Base-by-base conservation (phyloP, 306 rosid genomes). In the Cercis canadensis region DNA sequence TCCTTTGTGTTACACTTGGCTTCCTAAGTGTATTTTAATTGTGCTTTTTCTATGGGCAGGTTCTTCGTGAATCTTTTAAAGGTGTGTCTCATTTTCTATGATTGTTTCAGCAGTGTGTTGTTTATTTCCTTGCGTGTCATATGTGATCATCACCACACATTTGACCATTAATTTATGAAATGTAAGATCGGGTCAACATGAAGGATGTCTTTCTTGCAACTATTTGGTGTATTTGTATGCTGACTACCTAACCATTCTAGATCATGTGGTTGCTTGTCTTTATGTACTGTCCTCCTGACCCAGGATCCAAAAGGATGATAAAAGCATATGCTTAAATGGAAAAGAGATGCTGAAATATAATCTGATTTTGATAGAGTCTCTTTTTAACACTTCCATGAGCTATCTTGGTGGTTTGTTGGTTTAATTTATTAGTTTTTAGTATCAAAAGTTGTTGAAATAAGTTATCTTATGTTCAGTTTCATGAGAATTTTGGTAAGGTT, bases 51-150 rank as follows among this genome's bases (percentile, higher is more conserved):
- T 70, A 54, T 76, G 44, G 67, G 71, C 93, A 92, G 98, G 90
- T 92, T 54, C 62, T 86, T 43, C 90, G 96, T 81, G 98, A 92
- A 75, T 84, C 88, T 75, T 80, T 86, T 75, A 80, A 80, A 87
- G 96, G 96, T 92, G 75, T 77, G 81, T 80, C 57, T 69, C 29
- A 47, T 74, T 75, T 24, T 53, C 79, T 81, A 75, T 72, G 78
- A 67, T 75, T 57, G 54, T 56, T 74, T 65, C 55, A 34, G 24
- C 71, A 75, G 29, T 24, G 29, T 1, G 3, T 62, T 75, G 40
- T 36, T 54, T 57, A 61, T 36, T 57, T 67, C 16, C 70, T 24
- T 80, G 73, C 65, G 78, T 62, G 43, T 51, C 70, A 51, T 33
- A 41, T 61, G 32, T 61, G 18, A 31, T 51, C 31, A 60, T 51